Percentiles rank a stretch among this genome's conserved stretches.
phyloP scores from a whole-genome alignment of 257 asterid genomes.

The Solanum piurae region DNA sequence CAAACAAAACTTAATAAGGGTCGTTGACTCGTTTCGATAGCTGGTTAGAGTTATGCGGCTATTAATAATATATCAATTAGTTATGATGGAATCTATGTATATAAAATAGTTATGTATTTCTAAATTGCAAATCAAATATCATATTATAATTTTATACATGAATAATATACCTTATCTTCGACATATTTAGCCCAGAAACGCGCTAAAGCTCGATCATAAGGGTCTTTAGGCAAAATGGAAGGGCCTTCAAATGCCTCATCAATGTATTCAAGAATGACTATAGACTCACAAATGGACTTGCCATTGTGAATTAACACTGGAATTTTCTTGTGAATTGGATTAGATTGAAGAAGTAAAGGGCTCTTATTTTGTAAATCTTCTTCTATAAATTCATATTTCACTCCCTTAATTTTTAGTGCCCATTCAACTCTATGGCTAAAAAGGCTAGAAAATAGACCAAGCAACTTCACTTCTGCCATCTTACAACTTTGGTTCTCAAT shows the following conservation, averaged over 20 bases:
- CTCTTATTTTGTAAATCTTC: background rate
- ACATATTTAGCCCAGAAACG: background rate
- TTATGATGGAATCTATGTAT: too few relatives aligned
- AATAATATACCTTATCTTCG: background rate
- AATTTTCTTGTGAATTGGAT: background rate
- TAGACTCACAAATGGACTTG: background rate
- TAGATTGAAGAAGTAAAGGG: background rate
- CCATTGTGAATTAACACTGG: background rate
- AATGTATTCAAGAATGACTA: background rate
- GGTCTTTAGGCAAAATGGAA: background rate
- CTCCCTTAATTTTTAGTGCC: background rate
- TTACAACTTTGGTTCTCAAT: background rate
- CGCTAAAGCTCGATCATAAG: background rate
- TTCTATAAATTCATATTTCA: background rate
- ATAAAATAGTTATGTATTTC: too few relatives aligned
- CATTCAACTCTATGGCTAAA: background rate
- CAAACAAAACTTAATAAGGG: background rate
- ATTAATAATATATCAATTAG: background rate
- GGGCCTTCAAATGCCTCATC: background rate
- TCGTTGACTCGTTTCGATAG: too few relatives aligned
- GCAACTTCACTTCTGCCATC: background rate
- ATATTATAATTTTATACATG: too few relatives aligned
- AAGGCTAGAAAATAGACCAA: background rate
- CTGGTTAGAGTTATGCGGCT: rapidly evolving
- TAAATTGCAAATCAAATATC: too few relatives aligned